These are phyloP conservation scores for Polygonum aviculare DNA, from an alignment of 148 eudicot species.

Conservation along the genomic window DNA sequence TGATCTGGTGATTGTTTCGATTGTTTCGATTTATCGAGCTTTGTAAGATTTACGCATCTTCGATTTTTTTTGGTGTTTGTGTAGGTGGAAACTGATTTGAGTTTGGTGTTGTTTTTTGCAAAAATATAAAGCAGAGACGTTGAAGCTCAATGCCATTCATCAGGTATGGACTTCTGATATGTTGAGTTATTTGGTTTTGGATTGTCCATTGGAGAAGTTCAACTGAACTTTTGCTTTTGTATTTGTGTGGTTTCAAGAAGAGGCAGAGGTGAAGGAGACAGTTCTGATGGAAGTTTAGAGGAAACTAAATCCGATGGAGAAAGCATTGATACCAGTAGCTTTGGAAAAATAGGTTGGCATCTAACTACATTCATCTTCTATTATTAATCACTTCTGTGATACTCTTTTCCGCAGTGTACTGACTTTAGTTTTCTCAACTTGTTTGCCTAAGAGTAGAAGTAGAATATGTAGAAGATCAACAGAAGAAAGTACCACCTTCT, in stretches of 20 bases:
- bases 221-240: background rate
- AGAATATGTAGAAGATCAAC: constrained; percentile 36
- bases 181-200: background rate
- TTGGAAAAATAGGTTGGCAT: constrained; percentile 44
- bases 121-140: constrained; percentile 45
- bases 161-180: constrained; percentile 33
- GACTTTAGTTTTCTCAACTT: background rate
- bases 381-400: background rate
- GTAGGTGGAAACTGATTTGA: background rate
- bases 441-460: constrained; percentile 25
- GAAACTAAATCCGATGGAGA: constrained; percentile 20
- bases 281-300: constrained; percentile 24
- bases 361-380: background rate
- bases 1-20: constrained; percentile 8
- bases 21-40: constrained; percentile 51
- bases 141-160: constrained; percentile 34
- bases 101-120: constrained; percentile 21
- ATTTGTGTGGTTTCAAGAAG: constrained; percentile 27
- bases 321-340: constrained; percentile 11
- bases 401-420: background rate
- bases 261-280: constrained; percentile 47
- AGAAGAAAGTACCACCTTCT: constrained; percentile 19
- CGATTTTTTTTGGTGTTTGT: background rate
- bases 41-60: constrained; percentile 36
- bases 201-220: background rate